These are phyloP conservation scores for Lathyrus oleraceus DNA, from an alignment of 306 rosid species.

Conservation along the genomic window DNA sequence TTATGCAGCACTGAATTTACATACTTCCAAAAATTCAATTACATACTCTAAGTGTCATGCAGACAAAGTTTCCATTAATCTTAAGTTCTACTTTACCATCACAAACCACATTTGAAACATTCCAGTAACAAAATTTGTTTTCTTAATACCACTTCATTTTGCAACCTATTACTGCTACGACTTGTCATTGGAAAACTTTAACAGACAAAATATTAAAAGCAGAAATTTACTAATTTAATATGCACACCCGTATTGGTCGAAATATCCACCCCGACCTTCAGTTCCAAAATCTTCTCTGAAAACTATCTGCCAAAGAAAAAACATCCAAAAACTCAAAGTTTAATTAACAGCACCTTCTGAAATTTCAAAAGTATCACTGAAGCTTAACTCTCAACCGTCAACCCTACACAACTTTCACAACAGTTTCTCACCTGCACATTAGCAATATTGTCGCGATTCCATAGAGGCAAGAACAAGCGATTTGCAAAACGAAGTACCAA, in stretches of 20 bases:
- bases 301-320: slow-evolving; percentile 68
- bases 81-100: not conserved
- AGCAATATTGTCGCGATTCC: slow-evolving; percentile 97
- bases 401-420: slow-evolving; percentile 24
- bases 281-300: slow-evolving; percentile 98
- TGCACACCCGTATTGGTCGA: slow-evolving; percentile 92
- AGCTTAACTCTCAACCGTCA: not conserved
- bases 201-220: slow-evolving; percentile 3
- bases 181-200: slow-evolving; percentile 7
- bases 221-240: not conserved
- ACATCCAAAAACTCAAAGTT: slow-evolving; percentile 24
- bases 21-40: not conserved
- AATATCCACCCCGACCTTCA: slow-evolving; percentile 99
- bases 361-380: slow-evolving; percentile 18
- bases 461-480: slow-evolving; percentile 85
- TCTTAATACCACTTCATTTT: slow-evolving; percentile 26
- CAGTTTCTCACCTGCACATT: slow-evolving; percentile 79
- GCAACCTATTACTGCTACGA: slow-evolving; percentile 19
- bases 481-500: slow-evolving; percentile 98
- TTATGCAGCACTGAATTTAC: not conserved
- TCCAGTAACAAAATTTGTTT: not conserved
- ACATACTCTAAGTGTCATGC: not conserved
- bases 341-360: slow-evolving; percentile 10
- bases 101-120: not conserved
- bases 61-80: not conserved